phyloP scores from a whole-genome alignment of 2,329 filamentous ascomycete genomes.

The Lachnellula occidentalis region DNA sequence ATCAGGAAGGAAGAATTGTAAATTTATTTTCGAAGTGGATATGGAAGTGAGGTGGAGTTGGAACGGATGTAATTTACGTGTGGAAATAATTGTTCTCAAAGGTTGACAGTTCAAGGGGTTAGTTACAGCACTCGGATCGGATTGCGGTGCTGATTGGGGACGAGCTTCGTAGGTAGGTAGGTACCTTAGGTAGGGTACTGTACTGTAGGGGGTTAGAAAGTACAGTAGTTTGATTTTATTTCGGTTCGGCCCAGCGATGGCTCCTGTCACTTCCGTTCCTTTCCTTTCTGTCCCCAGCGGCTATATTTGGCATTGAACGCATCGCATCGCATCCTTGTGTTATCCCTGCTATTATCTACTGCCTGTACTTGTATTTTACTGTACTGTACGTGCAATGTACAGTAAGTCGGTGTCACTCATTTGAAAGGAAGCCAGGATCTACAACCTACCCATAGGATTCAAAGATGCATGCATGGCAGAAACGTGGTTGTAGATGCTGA shows the following conservation, averaged over 20 bases:
- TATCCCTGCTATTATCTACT: too few relatives aligned
- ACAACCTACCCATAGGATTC: background rate
- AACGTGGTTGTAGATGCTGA: slow-evolving; percentile 4
- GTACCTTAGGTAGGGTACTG: too few relatives aligned
- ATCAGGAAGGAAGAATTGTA: background rate
- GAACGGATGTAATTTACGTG: background rate
- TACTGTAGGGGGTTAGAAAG: too few relatives aligned
- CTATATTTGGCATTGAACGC: background rate
- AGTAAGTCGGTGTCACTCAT: too few relatives aligned
- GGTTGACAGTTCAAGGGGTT: slow-evolving; percentile 16
- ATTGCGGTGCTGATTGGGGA: background rate
- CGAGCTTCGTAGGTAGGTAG: background rate
- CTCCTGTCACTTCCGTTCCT: too few relatives aligned
- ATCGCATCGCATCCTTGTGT: too few relatives aligned
- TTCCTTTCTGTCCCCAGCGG: background rate
- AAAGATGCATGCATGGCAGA: background rate
- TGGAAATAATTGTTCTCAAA: background rate
- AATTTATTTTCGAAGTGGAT: background rate
- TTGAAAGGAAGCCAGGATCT: background rate
- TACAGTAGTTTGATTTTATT: background rate
- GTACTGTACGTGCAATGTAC: too few relatives aligned
- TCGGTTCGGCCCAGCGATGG: slow-evolving; percentile 13
- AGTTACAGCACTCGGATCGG: slow-evolving; percentile 15
- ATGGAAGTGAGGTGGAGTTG: too few relatives aligned
- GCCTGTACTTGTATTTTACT: too few relatives aligned